These are phyloP conservation scores for Bombardia bombarda DNA, from an alignment of 495 filamentous ascomycete species.

Conservation along the genomic window DNA sequence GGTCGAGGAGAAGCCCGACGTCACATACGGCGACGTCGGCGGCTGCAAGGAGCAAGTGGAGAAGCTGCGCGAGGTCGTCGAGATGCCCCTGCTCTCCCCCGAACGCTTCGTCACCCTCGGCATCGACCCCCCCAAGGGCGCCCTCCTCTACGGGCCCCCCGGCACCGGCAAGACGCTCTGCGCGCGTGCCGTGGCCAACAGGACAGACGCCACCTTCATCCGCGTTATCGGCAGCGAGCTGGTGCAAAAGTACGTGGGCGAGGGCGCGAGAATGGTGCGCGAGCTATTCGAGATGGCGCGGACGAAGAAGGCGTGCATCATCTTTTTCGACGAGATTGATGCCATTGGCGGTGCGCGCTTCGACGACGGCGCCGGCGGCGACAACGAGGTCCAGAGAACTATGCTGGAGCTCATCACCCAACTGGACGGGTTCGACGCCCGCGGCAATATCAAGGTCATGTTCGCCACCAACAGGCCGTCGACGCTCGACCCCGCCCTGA, in stretches of 20 bases:
- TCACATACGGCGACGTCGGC: conserved; percentile 97
- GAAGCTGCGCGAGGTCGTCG: conserved; percentile 96
- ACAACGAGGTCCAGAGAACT: conserved; percentile 98
- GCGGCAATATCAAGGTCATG: conserved; percentile 99
- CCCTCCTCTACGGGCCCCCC: conserved; percentile 90
- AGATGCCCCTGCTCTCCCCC: conserved; percentile 93
- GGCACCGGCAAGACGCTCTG: conserved; percentile 98
- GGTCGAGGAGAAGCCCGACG: conserved; percentile 98
- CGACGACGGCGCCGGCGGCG: conserved; percentile 93
- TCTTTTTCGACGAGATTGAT: conserved; percentile 99
- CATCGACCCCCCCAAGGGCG: conserved; percentile 97
- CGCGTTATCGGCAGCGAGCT: conserved; percentile 95
- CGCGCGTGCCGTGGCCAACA: conserved; percentile 91
- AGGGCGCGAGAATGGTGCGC: conserved; percentile 95
- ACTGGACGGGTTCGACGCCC: conserved; percentile 91
- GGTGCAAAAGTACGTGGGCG: conserved; percentile 98
- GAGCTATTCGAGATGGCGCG: conserved; percentile 99
- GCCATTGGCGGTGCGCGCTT: conserved; percentile 97
- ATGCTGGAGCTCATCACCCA: conserved; percentile 99
- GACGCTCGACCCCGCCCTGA: conserved; percentile 89
- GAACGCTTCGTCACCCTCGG: conserved; percentile 95
- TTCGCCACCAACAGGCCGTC: conserved; percentile 97
- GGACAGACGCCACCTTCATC: conserved; percentile 97
- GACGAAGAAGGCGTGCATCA: conserved; percentile 99
- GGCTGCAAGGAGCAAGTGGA: conserved; percentile 99